Evolutionary conservation across 129 eudicot species (phyloP).

Genomic region (Ambrosia artemisiifolia): DNA sequence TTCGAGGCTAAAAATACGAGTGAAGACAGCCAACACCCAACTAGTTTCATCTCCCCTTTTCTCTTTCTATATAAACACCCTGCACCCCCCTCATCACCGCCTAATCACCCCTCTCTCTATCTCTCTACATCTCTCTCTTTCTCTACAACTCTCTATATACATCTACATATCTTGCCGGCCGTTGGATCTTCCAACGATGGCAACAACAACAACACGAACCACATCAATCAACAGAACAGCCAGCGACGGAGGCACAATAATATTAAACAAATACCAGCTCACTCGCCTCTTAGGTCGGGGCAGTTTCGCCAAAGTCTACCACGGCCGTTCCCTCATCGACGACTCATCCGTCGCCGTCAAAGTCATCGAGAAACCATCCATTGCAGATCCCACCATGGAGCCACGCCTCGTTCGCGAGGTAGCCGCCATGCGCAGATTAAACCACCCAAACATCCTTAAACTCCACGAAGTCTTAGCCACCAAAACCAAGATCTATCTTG

Average conservation of each 20-base stretch:
- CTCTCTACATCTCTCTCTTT: neutral
- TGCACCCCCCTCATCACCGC: neutral
- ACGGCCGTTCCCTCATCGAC: constrained; percentile 37
- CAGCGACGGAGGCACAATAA: constrained; percentile 50
- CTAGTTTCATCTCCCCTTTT: constrained; percentile 6
- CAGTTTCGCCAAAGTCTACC: constrained; percentile 78
- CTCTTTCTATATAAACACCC: neutral
- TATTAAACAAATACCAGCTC: constrained; percentile 61
- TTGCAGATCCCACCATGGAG: constrained; percentile 51
- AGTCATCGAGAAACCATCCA: constrained; percentile 54
- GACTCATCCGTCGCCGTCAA: constrained; percentile 54
- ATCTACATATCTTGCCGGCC: neutral
- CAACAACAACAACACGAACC: constrained; percentile 5
- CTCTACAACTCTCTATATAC: too few relatives aligned
- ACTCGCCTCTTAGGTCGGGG: constrained; percentile 72
- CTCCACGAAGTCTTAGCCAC: constrained; percentile 84
- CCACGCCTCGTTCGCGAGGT: constrained; percentile 65
- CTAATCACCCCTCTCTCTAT: neutral
- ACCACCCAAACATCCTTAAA: constrained; percentile 62
- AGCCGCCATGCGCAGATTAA: constrained; percentile 76
- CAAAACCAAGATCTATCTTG: constrained; percentile 68
- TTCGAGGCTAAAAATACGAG: constrained; percentile 25
- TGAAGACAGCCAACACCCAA: constrained; percentile 34
- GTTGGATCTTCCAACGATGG: constrained; percentile 2
- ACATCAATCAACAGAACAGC: constrained; percentile 36